Conservation (phyloP, 345 rosid species). For the Populus pruinosa region DNA sequence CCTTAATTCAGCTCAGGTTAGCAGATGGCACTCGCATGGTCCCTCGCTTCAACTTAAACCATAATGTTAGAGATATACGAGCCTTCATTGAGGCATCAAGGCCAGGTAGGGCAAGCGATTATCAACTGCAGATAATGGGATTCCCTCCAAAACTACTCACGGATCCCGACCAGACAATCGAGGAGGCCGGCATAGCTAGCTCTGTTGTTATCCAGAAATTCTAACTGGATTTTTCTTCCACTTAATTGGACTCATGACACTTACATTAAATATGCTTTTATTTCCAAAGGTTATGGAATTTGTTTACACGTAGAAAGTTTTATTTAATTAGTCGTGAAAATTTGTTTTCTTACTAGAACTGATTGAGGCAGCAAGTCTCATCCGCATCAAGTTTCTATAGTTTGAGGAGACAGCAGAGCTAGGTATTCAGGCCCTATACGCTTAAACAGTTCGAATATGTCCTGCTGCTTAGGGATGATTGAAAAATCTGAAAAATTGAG, state of each 20-base stretch:
- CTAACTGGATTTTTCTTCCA: constrained; percentile 23
- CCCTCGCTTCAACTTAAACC: constrained; percentile 66
- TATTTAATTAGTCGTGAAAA: no score
- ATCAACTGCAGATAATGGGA: constrained; percentile 84
- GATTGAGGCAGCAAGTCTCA: no score
- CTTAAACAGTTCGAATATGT: no score
- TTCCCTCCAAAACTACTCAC: constrained; percentile 84
- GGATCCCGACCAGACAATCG: constrained; percentile 74
- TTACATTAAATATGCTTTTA: neutral
- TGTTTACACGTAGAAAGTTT: neutral
- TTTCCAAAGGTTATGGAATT: neutral
- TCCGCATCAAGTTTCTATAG: no score
- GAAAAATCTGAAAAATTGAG: no score
- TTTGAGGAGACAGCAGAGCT: no score
- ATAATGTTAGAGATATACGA: constrained; percentile 67
- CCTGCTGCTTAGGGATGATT: no score
- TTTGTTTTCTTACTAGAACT: neutral
- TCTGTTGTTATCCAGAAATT: constrained; percentile 92
- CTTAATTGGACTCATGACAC: neutral
- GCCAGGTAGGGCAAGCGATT: constrained; percentile 59
- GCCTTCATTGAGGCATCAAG: constrained; percentile 83
- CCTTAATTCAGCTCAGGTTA: constrained; percentile 82
- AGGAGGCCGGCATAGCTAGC: constrained; percentile 79
- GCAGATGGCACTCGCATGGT: constrained; percentile 81
- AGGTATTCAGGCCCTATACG: no score